Evolutionary conservation across 73 alveolate species (phyloP), one percentile per base, ranked within the genome.

Genomic region (Paramecium primaurelia): DNA sequence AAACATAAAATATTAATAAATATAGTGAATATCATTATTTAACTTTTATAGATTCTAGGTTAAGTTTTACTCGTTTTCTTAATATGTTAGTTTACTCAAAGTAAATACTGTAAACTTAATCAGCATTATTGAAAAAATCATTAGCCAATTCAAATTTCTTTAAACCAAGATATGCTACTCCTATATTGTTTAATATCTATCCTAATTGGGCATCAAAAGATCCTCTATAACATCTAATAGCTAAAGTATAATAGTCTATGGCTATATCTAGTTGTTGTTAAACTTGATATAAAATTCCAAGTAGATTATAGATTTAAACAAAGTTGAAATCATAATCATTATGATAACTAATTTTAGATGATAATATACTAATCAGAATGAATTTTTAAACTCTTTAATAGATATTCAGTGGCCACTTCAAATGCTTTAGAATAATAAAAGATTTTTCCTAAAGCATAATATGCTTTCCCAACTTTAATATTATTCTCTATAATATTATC

Each of bases 181-280:
- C 88, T n/a, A 75, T 36, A 8, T 75, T 75, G 18, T 75, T 75
- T 36, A 75, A 75, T 37, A 75, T 75, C 25, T 75, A 75, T 4
- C 88, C 88, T 75, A 75, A 75, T 75, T 75, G 34, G 0, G 60
- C 88, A n/a, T 75, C 88, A 38, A 75, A 38, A 4, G 88, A 12
- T 36, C 88, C 88, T 42, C 69, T 75, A 75, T 38, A 75, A n/a
- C 88, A 75, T 38, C 58, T 38, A 20, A 75, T 26, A 3, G 88
- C 88, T 28, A 38, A 38, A n/a, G 68, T 42, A 38, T 37, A 75
- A 28, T 75, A 75, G 10, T 36, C 88, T 16, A 75, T 75, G 16
- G 88, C 30, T 75, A 8, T 20, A 11, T 75, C 88, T 12, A 38
- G 4, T 75, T 75, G 59, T n/a, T 75, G 3, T 37, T 75, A 34